Evolutionary conservation across 805 yeast genomes (phyloP).

Genomic region (Kuraishia piskuri): DNA sequence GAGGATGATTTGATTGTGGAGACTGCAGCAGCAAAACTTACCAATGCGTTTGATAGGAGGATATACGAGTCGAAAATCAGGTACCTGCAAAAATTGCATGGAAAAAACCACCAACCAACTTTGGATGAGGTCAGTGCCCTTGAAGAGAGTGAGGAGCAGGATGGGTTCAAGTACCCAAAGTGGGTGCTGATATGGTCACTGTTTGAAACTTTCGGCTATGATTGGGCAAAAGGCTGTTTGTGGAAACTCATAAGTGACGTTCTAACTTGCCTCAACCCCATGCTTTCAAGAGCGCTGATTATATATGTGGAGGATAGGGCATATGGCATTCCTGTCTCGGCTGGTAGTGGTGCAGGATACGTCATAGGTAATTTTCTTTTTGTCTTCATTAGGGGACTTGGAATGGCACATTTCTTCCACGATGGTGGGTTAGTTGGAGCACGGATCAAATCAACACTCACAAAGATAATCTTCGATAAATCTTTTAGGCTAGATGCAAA

Average conservation of each 20-base stretch:
- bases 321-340: constrained; percentile 28
- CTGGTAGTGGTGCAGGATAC: constrained; percentile 64
- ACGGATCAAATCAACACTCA: constrained; percentile 59
- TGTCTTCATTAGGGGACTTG: constrained; percentile 37
- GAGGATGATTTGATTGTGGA: constrained; percentile 35
- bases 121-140: neutral
- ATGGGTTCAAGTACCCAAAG: constrained; percentile 16
- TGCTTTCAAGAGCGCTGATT: constrained; percentile 58
- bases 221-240: constrained; percentile 19
- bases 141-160: neutral
- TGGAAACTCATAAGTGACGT: constrained; percentile 38
- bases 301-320: constrained; percentile 49
- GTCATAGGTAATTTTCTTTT: constrained; percentile 61
- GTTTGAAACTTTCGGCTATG: constrained; percentile 23
- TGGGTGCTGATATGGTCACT: constrained; percentile 26
- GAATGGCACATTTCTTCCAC: constrained; percentile 58
- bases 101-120: neutral
- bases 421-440: constrained; percentile 58
- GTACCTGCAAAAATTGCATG: neutral
- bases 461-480: constrained; percentile 63
- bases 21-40: constrained; percentile 1
- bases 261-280: constrained; percentile 51
- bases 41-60: neutral
- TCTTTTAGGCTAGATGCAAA: constrained; percentile 51
- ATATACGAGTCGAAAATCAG: neutral